Evolutionary conservation across 2,329 filamentous ascomycete species (phyloP).

Genomic region (Juglanconis juglandina): DNA sequence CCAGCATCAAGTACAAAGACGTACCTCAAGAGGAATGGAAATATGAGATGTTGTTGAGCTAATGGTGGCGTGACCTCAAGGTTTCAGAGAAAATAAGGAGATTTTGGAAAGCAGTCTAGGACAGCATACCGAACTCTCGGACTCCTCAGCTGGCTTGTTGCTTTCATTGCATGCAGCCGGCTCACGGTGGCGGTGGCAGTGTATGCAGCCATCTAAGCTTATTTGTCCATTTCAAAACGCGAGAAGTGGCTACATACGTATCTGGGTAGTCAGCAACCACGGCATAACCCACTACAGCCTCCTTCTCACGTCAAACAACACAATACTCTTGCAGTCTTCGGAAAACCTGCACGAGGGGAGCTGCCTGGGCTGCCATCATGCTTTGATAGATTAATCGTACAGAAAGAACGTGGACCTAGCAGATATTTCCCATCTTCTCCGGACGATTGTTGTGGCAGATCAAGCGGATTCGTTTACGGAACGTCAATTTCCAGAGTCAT

Average conservation of each 20-base stretch:
- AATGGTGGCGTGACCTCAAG: not conserved
- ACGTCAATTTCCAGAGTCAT: not conserved
- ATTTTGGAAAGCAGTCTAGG: no score
- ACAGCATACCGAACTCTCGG: no score
- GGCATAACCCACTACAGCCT: not conserved
- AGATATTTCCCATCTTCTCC: not conserved
- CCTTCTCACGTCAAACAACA: not conserved
- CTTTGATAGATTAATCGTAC: not conserved
- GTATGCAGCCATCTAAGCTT: not conserved
- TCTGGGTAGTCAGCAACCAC: not conserved
- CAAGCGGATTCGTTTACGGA: not conserved
- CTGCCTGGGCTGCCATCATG: no score
- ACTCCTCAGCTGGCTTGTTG: no score
- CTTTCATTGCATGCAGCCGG: no score
- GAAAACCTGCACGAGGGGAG: no score
- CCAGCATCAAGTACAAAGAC: slow-evolving; percentile 32
- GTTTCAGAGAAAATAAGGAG: no score
- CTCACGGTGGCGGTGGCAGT: not conserved
- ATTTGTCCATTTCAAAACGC: not conserved
- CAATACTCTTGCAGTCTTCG: no score
- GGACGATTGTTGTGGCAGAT: not conserved
- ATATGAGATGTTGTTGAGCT: slow-evolving; percentile 27
- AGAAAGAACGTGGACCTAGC: slow-evolving; percentile 1
- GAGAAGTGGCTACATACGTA: not conserved
- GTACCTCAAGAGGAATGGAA: slow-evolving; percentile 32